These are phyloP conservation scores for Xanthoparmelia taractica DNA, from an alignment of 495 filamentous ascomycete species.

Conservation along the genomic window DNA sequence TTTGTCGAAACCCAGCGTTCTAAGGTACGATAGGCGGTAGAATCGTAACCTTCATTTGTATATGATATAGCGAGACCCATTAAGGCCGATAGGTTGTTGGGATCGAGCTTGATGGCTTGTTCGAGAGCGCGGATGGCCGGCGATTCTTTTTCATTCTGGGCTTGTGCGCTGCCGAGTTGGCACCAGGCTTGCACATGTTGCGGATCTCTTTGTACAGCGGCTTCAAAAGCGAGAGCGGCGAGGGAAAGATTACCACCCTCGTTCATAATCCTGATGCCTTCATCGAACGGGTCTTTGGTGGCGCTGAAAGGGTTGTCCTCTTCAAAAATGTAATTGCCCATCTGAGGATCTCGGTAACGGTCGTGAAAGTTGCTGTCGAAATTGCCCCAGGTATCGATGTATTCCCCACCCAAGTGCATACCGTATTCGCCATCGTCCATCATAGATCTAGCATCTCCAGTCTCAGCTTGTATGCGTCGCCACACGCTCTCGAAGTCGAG, in stretches of 20 bases:
- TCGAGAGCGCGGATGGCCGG: conserved; percentile 97
- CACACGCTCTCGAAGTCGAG: conserved; percentile 86
- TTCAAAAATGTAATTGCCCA: conserved; percentile 92
- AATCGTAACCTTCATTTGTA: conserved; percentile 98
- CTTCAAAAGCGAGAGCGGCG: conserved; percentile 93
- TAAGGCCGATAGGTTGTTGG: conserved; percentile 75
- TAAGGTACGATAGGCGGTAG: conserved; percentile 88
- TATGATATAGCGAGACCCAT: conserved; percentile 98
- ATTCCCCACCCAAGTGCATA: conserved; percentile 53
- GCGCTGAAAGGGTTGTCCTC: conserved; percentile 80
- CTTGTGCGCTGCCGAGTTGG: conserved; percentile 80
- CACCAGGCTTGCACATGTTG: conserved; percentile 89
- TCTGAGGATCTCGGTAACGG: conserved; percentile 55
- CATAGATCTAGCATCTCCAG: conserved; percentile 58
- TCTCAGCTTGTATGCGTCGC: conserved; percentile 79
- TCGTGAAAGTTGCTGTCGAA: conserved; percentile 48
- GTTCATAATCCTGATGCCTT: conserved; percentile 83
- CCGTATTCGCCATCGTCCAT: conserved; percentile 55
- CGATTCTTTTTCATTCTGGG: conserved; percentile 96
- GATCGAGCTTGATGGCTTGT: conserved; percentile 79
- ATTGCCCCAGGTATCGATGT: conserved; percentile 58
- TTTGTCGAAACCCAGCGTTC: conserved; percentile 93
- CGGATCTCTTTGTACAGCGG: conserved; percentile 82
- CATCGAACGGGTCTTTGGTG: conserved; percentile 72
- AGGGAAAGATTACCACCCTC: conserved; percentile 90